Evolutionary conservation across 2,329 filamentous ascomycete species (phyloP), one percentile per base, ranked within the genome.

Genomic region (Aureobasidium pullulans): DNA sequence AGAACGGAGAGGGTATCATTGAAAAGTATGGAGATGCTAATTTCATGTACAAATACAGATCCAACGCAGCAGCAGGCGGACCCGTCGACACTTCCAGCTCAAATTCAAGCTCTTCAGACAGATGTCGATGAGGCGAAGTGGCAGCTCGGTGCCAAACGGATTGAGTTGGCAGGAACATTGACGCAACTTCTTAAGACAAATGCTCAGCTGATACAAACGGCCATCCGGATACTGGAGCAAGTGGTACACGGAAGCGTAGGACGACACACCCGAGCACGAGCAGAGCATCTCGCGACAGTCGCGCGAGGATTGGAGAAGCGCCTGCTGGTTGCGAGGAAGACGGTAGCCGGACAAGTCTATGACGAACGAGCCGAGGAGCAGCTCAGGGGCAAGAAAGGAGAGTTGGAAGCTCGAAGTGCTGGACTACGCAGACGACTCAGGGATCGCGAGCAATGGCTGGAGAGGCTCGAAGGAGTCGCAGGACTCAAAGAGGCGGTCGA

Each of bases 161-260:
- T 71, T 0, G 48, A 67, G 4, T 66, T 77, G 5, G 69, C 73
- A 2, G 68, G 74, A 16, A 67, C 70, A 5, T 61, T 69, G 2
- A 65, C 68, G 1, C 43, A 65, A 1, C 64, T 77, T 1, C 71
- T 77, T 6, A 52, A 62, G 3, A 63, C 70, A 0, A 73, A 78
- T 62, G 70, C 71, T 31, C 47, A 67, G 19, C 62, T 75, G 16
- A 68, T 77, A 10, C 68, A 72, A 43, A 65, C 68, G n/a, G 65
- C 67, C 40, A 75, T 80, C 50, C 70, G 69, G 15, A 70, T 73
- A 36, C 70, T 79, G 7, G 77, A 80, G 64, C 77, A 78, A 62
- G 76, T 72, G 0, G 72, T 77, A 37, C 76, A 79, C 62, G 77
- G 77, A 50, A 68, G 72, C 3, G 65, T 79, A 0, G 67, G 76